These are phyloP conservation scores for Podila horticola DNA, from an alignment of 192 early-diverging fungal genomes.

Conservation along the genomic window DNA sequence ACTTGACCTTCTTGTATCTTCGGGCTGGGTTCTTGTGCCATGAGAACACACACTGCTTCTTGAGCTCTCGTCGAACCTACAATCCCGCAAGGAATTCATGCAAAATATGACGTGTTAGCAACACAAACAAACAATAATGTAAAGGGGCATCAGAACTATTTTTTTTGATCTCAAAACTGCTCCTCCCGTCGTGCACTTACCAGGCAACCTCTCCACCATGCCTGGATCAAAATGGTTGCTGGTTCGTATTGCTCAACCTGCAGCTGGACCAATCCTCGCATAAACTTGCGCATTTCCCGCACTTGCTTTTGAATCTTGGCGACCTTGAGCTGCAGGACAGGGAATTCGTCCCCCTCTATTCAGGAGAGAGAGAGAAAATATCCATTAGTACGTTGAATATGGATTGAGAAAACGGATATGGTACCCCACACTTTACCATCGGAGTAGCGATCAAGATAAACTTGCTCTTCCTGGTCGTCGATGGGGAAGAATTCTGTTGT, in stretches of 20 bases:
- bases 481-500: slow-evolving; percentile 49
- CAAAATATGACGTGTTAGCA: background rate
- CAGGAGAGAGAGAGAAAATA: background rate
- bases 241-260: slow-evolving; percentile 50
- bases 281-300: slow-evolving; percentile 51
- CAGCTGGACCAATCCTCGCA: slow-evolving; percentile 43
- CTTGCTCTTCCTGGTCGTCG: slow-evolving; percentile 48
- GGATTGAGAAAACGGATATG: background rate
- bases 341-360: slow-evolving; percentile 38
- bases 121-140: background rate
- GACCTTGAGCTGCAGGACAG: slow-evolving; percentile 36
- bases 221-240: slow-evolving; percentile 50
- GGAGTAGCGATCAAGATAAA: slow-evolving; percentile 42
- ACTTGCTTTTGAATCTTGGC: slow-evolving; percentile 48
- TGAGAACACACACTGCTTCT: slow-evolving; percentile 43
- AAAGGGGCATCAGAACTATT: background rate
- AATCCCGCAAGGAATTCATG: background rate
- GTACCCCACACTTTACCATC: slow-evolving; percentile 20
- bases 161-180: background rate
- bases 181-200: slow-evolving; percentile 2
- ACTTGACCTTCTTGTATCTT: slow-evolving; percentile 28
- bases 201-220: slow-evolving; percentile 51
- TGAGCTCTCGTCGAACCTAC: slow-evolving; percentile 45
- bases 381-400: background rate
- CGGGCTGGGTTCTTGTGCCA: slow-evolving; percentile 42